Evolutionary conservation across 1,284 basidiomycete species (phyloP).

Genomic region (Psilocybe mexicana): DNA sequence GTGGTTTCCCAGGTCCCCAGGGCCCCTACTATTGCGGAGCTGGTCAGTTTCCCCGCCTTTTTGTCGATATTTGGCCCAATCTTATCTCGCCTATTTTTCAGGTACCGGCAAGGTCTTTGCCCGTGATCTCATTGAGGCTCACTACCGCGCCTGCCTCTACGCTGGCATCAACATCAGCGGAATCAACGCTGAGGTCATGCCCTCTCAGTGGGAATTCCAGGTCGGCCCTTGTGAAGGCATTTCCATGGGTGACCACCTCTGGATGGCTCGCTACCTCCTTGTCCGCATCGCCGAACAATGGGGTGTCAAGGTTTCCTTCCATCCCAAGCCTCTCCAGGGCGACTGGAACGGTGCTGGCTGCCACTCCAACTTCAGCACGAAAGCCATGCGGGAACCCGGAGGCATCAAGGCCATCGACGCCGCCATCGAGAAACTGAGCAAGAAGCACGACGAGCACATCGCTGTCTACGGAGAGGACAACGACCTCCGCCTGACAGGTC

Average conservation of each 20-base stretch:
- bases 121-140: slow-evolving; percentile 98
- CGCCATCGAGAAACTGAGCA: slow-evolving; percentile 88
- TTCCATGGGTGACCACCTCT: slow-evolving; percentile 97
- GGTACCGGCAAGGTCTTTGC: slow-evolving; percentile 97
- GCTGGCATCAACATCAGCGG: slow-evolving; percentile 98
- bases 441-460: slow-evolving; percentile 89
- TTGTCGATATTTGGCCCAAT: slow-evolving; percentile 14
- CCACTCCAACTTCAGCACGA: slow-evolving; percentile 94
- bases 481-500: slow-evolving; percentile 89
- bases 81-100: slow-evolving; percentile 32
- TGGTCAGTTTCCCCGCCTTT: slow-evolving; percentile 56
- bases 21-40: slow-evolving; percentile 99
- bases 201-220: slow-evolving; percentile 99
- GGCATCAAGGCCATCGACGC: slow-evolving; percentile 94
- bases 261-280: slow-evolving; percentile 95
- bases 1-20: slow-evolving; percentile 99
- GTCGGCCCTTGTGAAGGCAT: slow-evolving; percentile 98
- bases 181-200: slow-evolving; percentile 99
- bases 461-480: slow-evolving; percentile 98
- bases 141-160: slow-evolving; percentile 97
- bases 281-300: slow-evolving; percentile 96
- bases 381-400: slow-evolving; percentile 88
- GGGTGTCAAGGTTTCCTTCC: slow-evolving; percentile 98
- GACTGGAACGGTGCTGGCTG: slow-evolving; percentile 99
- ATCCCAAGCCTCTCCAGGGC: slow-evolving; percentile 97